These are phyloP conservation scores for Ramichloridium luteum DNA, from an alignment of 2,329 filamentous ascomycete species.

Conservation along the genomic window DNA sequence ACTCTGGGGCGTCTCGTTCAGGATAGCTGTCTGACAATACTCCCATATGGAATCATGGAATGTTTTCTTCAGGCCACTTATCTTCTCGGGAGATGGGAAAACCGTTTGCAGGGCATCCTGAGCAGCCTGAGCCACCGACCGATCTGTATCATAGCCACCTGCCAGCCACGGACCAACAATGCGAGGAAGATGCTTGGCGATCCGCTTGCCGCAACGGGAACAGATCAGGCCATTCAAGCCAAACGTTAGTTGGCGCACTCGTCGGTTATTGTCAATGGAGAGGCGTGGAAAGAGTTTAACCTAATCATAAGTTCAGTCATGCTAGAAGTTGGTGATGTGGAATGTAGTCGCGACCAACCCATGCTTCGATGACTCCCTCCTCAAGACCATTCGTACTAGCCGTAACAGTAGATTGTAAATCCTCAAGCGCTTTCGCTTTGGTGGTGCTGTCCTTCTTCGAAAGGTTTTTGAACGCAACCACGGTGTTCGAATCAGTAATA, in stretches of 20 bases:
- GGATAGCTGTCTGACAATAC: conserved; percentile 65
- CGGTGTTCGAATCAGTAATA: conserved; percentile 67
- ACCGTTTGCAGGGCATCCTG: conserved; percentile 63
- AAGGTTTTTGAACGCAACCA: conserved; percentile 86
- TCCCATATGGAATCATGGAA: conserved; percentile 73
- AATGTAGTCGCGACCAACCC: conserved; percentile 46
- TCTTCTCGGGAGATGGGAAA: conserved; percentile 69
- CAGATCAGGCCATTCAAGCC: conserved; percentile 54
- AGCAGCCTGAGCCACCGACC: conserved; percentile 62
- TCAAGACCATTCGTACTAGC: conserved; percentile 51
- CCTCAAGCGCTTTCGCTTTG: conserved; percentile 80
- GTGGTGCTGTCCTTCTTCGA: conserved; percentile 88
- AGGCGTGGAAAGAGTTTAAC: conserved; percentile 74
- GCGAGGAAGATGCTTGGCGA: conserved; percentile 65
- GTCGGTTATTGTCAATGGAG: conserved; percentile 78
- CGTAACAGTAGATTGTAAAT: conserved; percentile 57
- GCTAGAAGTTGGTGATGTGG: too few species aligned
- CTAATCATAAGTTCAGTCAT: conserved; percentile 38
- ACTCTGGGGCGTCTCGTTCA: conserved; percentile 64
- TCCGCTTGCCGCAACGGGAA: conserved; percentile 57
- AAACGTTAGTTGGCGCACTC: conserved; percentile 80
- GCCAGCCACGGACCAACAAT: conserved; percentile 84
- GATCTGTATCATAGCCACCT: conserved; percentile 77
- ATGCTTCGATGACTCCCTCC: conserved; percentile 73
- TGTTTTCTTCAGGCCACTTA: conserved; percentile 61